Base-by-base conservation (phyloP, 1,139 yeast genomes). In the Geotrichum fermentans region DNA sequence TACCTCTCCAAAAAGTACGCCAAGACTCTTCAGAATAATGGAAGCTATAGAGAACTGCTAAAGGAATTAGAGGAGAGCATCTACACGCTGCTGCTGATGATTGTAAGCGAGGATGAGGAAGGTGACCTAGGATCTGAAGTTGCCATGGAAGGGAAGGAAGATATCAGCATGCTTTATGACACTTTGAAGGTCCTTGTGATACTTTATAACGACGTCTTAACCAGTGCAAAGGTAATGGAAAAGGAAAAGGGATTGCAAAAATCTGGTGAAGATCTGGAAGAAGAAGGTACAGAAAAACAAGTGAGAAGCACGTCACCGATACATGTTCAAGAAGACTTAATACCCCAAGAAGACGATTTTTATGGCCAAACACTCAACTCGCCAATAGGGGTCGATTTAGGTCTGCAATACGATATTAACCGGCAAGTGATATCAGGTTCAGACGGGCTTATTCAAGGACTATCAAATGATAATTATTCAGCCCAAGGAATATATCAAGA, bases 91-190 rank as follows among this genome's bases (percentile, higher is more conserved):
- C 24, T 43, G 18, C 33, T 43, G 28, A 28, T 35, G 39, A 29
- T 43, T 6, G 43, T 30, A 13, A 14, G 40, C 14, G 47, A 35
- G 21, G 43, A 40, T 35, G 47, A 44, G 40, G 40, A 49, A 20
- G 30, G 29, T 32, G 37, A 29, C 26, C 26, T 32, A n/a, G 48
- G 35, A n/a, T 44, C 49, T 20, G 28, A 24, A 6, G 40, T 40
- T 37, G 28, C 38, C 17, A 33, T 34, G 49, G 49, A 45, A 33
- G 49, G 40, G 38, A 43, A 30, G 35, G 43, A 46, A 17, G 49
- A 40, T 16, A 16, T 43, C 14, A 29, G 24, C 28, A 35, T 35
- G 34, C 45, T 43, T 11, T 43, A 43, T 26, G 45, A 43, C 28
- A 43, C 45, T 3, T 21, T 43, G 2, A 43, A 43, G 28, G 40